Percentiles rank a stretch among this genome's conserved stretches.
Conservation (phyloP, 371 early-diverging fungal species). For the Mortierella sp. region DNA sequence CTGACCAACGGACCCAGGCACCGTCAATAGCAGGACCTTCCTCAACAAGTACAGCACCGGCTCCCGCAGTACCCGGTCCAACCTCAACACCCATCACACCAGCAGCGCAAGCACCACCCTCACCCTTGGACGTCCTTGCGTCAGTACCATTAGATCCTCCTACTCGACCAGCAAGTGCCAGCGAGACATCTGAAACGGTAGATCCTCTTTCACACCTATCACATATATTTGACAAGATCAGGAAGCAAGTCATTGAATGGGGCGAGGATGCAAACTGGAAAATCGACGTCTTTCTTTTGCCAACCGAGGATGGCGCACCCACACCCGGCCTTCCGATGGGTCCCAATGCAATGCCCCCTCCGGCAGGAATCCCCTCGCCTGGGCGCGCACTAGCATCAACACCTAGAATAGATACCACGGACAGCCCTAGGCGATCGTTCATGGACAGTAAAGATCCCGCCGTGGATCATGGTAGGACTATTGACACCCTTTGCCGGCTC, state of each 20-base stretch:
- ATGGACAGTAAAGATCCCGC: conserved; percentile 7
- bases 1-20: too few relatives aligned
- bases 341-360: too few relatives aligned
- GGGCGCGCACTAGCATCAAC: not conserved
- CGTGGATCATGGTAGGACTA: conserved; percentile 13
- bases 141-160: not conserved
- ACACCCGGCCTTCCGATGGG: not conserved
- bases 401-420: conserved; percentile 11
- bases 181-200: conserved; percentile 22
- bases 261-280: conserved; percentile 55
- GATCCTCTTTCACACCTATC: conserved; percentile 48
- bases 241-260: conserved; percentile 51
- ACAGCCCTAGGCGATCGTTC: conserved; percentile 6
- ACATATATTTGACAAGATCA: conserved; percentile 49
- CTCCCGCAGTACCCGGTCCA: not conserved
- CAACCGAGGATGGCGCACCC: conserved; percentile 32
- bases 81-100: not conserved
- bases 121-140: not conserved
- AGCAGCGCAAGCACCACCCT: not conserved
- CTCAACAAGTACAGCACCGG: too few relatives aligned
- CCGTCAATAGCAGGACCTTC: too few relatives aligned
- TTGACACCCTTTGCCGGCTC: too few relatives aligned
- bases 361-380: conserved; percentile 6
- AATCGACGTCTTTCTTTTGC: conserved; percentile 49
- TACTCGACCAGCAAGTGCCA: not conserved